These are phyloP conservation scores for Erythrophleum fordii DNA, from an alignment of 306 rosid genomes.

Conservation along the genomic window DNA sequence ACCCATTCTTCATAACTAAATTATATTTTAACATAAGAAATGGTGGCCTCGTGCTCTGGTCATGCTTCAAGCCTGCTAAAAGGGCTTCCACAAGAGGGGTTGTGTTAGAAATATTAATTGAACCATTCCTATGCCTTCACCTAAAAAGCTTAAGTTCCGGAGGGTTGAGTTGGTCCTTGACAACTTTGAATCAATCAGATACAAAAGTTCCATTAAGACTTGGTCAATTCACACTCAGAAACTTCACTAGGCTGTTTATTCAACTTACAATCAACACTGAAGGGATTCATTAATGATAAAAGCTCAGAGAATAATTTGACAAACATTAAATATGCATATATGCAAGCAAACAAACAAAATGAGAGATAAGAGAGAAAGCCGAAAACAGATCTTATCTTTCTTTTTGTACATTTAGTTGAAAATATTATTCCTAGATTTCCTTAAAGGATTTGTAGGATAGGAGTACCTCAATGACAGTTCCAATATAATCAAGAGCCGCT, in stretches of 20 bases:
- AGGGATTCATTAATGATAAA: constrained; percentile 2
- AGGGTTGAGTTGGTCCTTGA: not conserved
- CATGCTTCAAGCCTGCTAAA: no score
- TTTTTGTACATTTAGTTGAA: constrained; percentile 23
- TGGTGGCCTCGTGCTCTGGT: not conserved
- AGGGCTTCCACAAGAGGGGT: not conserved
- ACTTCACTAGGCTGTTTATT: constrained; percentile 5
- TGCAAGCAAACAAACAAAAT: constrained; percentile 23
- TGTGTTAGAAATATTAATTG: not conserved
- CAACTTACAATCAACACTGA: constrained; percentile 19
- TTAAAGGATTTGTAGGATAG: constrained; percentile 15
- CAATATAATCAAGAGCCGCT: constrained; percentile 87
- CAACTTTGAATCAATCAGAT: not conserved
- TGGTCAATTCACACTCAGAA: not conserved
- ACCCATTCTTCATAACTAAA: not conserved
- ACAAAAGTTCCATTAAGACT: not conserved
- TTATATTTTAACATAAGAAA: not conserved
- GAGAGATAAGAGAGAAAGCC: not conserved
- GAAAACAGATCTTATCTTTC: constrained; percentile 11
- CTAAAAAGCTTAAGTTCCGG: not conserved
- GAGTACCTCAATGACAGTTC: constrained; percentile 88
- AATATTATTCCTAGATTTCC: constrained; percentile 25
- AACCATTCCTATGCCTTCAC: not conserved
- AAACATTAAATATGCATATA: constrained; percentile 9
- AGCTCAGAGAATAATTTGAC: not conserved